These are phyloP conservation scores for Magnusiomyces fungicola DNA, from an alignment of 1,139 yeast genomes.

Conservation along the genomic window DNA sequence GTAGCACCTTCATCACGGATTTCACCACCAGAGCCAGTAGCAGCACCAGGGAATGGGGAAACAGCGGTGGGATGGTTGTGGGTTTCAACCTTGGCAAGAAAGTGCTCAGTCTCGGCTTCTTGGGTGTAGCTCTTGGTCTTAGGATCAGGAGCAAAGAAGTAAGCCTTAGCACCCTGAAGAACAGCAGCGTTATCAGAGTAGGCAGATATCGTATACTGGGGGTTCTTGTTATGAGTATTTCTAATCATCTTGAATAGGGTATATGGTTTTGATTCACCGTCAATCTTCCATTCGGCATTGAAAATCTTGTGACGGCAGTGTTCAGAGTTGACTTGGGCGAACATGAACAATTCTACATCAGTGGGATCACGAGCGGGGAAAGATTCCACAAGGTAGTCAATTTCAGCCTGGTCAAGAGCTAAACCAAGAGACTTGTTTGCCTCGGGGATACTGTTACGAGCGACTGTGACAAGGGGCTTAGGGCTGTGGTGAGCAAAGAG, in stretches of 20 bases:
- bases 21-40: conserved; percentile 99
- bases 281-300: conserved; percentile 98
- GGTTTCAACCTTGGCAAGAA: conserved; percentile 92
- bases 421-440: conserved; percentile 85
- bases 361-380: conserved; percentile 93
- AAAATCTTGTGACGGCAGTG: conserved; percentile 99
- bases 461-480: conserved; percentile 68
- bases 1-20: conserved; percentile 99
- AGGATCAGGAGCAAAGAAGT: conserved; percentile 75
- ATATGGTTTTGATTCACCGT: conserved; percentile 63
- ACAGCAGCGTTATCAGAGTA: conserved; percentile 99
- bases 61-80: conserved; percentile 99
- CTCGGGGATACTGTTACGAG: conserved; percentile 54
- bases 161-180: conserved; percentile 63
- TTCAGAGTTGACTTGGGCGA: conserved; percentile 98
- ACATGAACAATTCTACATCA: conserved; percentile 96
- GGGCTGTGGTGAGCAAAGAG: conserved; percentile 75
- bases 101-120: conserved; percentile 71
- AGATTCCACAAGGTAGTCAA: conserved; percentile 64
- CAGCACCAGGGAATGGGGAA: conserved; percentile 98
- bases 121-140: conserved; percentile 66
- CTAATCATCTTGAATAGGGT: conserved; percentile 92
- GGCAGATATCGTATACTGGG: conserved; percentile 83
- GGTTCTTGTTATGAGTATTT: conserved; percentile 78
- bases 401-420: conserved; percentile 90